Conservation (phyloP, 2,329 filamentous ascomycete genomes). For the Colletotrichum melonis region DNA sequence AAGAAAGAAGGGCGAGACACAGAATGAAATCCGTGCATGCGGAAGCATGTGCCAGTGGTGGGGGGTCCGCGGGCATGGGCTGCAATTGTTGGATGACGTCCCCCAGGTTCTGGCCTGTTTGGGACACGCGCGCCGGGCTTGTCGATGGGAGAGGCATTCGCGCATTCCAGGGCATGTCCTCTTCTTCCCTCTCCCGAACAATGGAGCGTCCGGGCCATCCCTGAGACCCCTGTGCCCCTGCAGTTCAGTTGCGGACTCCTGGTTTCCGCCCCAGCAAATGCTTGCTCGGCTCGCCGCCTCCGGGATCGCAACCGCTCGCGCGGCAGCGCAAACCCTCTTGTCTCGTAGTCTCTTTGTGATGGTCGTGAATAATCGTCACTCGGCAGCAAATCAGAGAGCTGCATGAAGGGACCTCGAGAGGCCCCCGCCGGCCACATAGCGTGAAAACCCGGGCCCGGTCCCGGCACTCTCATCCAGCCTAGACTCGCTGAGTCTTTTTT, state of each 20-base stretch:
- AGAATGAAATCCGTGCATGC: constrained; percentile 13
- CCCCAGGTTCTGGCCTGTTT: constrained; percentile 30
- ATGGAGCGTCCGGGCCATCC: neutral
- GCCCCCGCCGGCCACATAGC: constrained; percentile 3
- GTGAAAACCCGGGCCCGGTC: constrained; percentile 31
- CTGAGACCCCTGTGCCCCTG: neutral
- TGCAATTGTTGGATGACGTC: constrained; percentile 32
- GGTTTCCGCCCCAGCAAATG: constrained; percentile 9
- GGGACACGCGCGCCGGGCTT: constrained; percentile 21
- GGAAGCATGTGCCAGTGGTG: constrained; percentile 33
- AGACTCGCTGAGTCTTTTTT: constrained; percentile 31
- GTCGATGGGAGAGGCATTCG: constrained; percentile 15
- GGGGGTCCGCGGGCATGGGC: constrained; percentile 6
- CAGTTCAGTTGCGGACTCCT: neutral
- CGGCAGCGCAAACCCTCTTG: constrained; percentile 14
- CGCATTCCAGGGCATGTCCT: constrained; percentile 26
- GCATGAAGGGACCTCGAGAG: constrained; percentile 15
- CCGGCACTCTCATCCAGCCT: constrained; percentile 31
- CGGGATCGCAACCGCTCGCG: constrained; percentile 33
- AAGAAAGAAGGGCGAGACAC: neutral
- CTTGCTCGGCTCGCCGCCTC: constrained; percentile 27
- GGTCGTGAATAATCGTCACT: constrained; percentile 22
- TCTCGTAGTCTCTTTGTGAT: constrained; percentile 28
- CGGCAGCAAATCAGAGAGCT: constrained; percentile 33
- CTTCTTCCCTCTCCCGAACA: constrained; percentile 23